Conservation (phyloP, 306 rosid genomes). For the Lathyrus sativus region DNA sequence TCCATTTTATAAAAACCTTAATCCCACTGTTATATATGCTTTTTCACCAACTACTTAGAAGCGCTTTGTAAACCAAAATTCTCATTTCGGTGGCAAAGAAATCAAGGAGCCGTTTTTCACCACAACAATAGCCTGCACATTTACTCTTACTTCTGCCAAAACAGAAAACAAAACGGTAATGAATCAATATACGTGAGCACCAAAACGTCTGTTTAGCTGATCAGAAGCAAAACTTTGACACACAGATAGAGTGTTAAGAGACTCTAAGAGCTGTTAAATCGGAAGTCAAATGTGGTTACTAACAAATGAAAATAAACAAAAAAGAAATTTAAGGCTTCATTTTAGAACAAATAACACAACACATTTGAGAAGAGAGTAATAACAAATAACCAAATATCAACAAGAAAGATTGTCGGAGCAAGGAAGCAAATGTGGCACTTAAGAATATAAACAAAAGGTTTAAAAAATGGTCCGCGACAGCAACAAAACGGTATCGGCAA, state of each 20-base stretch:
- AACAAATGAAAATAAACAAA: conserved; percentile 10
- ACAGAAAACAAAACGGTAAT: conserved; percentile 30
- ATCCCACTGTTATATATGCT: conserved; percentile 33
- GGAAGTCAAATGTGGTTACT: conserved; percentile 1
- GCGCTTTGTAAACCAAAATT: conserved; percentile 24
- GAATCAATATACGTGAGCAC: conserved; percentile 18
- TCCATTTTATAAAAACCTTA: conserved; percentile 59
- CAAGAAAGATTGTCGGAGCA: conserved; percentile 2
- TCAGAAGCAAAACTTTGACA: conserved; percentile 25
- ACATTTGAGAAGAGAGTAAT: conserved; percentile 7
- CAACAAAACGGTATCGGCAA: too few species aligned
- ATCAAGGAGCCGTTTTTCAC: conserved; percentile 39
- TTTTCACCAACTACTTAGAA: conserved; percentile 43
- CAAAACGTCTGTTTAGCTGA: conserved; percentile 4
- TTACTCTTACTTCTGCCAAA: conserved; percentile 46
- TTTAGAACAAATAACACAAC: conserved; percentile 14
- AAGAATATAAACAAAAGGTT: conserved; percentile 11
- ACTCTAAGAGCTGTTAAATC: conserved; percentile 24
- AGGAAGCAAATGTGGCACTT: conserved; percentile 21
- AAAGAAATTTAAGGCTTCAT: conserved; percentile 6
- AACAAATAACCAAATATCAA: conserved; percentile 27
- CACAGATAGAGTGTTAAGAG: not conserved
- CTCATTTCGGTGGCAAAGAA: conserved; percentile 37
- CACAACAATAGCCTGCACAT: conserved; percentile 36
- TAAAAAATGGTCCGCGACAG: too few species aligned